Evolutionary conservation across 2,329 filamentous ascomycete genomes (phyloP), one percentile per base, ranked within the genome.

Genomic region (Gnomoniopsis smithogilvyi): DNA sequence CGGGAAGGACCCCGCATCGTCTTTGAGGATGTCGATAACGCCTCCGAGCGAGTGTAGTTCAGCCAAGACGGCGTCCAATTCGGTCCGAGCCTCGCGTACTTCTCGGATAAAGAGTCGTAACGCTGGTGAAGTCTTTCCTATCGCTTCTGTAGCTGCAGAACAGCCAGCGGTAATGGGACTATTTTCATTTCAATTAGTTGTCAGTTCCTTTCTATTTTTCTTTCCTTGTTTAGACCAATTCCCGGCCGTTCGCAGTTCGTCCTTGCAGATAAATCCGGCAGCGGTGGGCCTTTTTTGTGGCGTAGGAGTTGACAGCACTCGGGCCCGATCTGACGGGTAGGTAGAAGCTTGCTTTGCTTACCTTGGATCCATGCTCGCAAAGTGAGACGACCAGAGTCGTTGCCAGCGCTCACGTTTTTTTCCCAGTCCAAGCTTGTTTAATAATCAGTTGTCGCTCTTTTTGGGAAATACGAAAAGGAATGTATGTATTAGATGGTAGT

Each of bases 31-130:
- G 51, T 70, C 68, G 10, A 78, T 65, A 2, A 76, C 70, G 38
- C 69, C 69, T 56, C 74, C 70, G 51, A 78, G 68, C 46, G 75
- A 76, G 59, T 76, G 70, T 30, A 78, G 64, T 61, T 78, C 75
- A 59, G 73, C 71, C 34, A 74, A 73, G 41, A 78, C 68, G 33
- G 63, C 67, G 38, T 76, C 70, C 17, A 77, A 65, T 24, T 76
- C 74, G 36, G 71, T 65, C 17, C 74, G 70, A 2, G 74, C 72
- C 61, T 76, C 74, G 41, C 74, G 74, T 1, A 78, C 72, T 19
- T 75, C 69, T 38, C 74, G 73, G 8, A 76, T 72, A 56, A 77
- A 77, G 41, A 61, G 59, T 59, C 68, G 67, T 24, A 77, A 64
- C 34, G 68, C 62, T 11, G 64, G 57, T 22, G 71, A 67, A n/a